These are phyloP conservation scores for Waitea zeae DNA, from an alignment of 1,284 basidiomycete species.

Conservation along the genomic window DNA sequence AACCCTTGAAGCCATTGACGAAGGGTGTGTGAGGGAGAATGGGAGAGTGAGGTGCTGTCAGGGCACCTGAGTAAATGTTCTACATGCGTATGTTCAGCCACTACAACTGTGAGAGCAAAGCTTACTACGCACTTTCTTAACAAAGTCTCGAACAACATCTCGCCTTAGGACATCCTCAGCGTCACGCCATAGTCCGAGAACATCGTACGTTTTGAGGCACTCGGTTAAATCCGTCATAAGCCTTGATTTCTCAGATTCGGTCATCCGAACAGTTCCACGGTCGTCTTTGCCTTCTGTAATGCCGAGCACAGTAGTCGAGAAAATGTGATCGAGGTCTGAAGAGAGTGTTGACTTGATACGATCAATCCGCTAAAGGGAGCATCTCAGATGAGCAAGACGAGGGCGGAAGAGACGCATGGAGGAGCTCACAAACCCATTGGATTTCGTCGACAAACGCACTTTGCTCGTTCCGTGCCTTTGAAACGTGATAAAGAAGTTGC, in stretches of 20 bases:
- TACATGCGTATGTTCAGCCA: conserved; percentile 18
- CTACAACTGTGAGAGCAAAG: too few species aligned
- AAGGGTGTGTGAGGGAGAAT: conserved; percentile 58
- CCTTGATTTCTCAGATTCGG: conserved; percentile 50
- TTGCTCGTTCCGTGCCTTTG: conserved; percentile 60
- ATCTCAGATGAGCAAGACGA: background rate
- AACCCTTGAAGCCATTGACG: conserved; percentile 8
- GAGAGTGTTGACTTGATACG: conserved; percentile 67
- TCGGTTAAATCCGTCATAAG: conserved; percentile 49
- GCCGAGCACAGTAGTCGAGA: conserved; percentile 34
- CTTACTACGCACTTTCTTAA: conserved; percentile 42
- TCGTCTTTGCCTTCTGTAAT: conserved; percentile 28
- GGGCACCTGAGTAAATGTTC: conserved; percentile 55
- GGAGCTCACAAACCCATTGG: conserved; percentile 71
- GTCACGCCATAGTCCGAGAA: conserved; percentile 64
- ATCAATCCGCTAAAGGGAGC: conserved; percentile 46
- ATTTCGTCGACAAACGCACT: conserved; percentile 70
- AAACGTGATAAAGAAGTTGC: conserved; percentile 80
- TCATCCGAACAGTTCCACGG: conserved; percentile 18
- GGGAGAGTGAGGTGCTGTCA: conserved; percentile 53
- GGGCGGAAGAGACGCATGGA: too few species aligned
- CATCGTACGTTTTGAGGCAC: conserved; percentile 72
- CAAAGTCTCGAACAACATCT: conserved; percentile 54
- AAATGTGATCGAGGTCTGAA: conserved; percentile 69
- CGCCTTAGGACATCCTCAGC: conserved; percentile 72